phyloP scores from a whole-genome alignment of 768 basidiomycete genomes.

The Amanita inopinata region DNA sequence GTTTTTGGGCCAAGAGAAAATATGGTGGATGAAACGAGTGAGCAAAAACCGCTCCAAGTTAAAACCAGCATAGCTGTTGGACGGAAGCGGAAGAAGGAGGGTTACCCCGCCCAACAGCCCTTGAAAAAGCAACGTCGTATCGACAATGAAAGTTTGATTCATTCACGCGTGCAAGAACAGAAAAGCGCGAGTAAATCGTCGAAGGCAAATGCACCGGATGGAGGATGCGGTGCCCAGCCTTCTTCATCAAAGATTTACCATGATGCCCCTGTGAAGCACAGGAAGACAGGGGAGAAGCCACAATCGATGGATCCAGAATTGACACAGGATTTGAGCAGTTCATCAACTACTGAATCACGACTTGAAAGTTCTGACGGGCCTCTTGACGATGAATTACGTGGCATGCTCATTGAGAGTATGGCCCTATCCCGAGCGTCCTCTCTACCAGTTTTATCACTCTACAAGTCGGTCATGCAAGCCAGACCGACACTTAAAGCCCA shows the following conservation, averaged over 20 bases:
- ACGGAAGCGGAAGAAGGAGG: constrained; percentile 13
- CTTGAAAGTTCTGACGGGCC: constrained; percentile 15
- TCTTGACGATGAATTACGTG: constrained; percentile 38
- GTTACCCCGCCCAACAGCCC: constrained; percentile 11
- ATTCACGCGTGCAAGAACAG: too few species aligned
- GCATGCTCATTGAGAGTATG: constrained; percentile 62
- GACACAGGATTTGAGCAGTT: not conserved
- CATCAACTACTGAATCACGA: constrained; percentile 8
- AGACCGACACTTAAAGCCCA: constrained; percentile 42
- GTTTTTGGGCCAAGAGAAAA: constrained; percentile 9
- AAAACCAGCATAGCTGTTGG: constrained; percentile 1
- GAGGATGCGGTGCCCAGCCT: too few species aligned
- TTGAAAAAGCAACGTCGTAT: constrained; percentile 18
- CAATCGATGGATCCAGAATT: not conserved
- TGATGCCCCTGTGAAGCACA: not conserved
- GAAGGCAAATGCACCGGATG: too few species aligned
- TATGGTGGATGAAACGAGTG: constrained; percentile 11
- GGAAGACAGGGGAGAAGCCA: not conserved
- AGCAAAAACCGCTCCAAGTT: not conserved
- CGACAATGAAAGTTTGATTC: constrained; percentile 1
- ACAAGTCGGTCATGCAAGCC: constrained; percentile 38
- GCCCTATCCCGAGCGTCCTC: constrained; percentile 67
- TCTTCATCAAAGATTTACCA: not conserved
- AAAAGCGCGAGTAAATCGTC: too few species aligned
- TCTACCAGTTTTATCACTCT: constrained; percentile 44